Base-by-base conservation (phyloP, 768 basidiomycete species). In the Punctularia strigosozonata region DNA sequence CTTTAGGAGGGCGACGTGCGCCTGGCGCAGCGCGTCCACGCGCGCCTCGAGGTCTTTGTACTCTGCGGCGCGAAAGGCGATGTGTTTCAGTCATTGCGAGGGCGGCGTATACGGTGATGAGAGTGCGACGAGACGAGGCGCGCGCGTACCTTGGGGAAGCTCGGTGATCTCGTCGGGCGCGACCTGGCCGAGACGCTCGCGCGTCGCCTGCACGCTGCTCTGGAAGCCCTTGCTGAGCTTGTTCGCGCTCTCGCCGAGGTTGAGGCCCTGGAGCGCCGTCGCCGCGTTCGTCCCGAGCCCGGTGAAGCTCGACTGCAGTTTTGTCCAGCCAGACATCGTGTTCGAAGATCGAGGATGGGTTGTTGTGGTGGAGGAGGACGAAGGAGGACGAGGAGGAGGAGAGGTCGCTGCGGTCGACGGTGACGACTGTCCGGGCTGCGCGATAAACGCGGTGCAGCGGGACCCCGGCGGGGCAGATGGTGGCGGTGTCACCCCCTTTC, bases 1-100 rank as follows among this genome's bases (percentile, higher is more conserved):
- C 88, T 81, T 95, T 61, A 92, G 69, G 36, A 97, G 45, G 3
- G 71, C 54, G 38, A 81, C 53, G 54, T 94, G 90, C 4, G 87
- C 81, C 32, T 71, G 63, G 47, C 78, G 75, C 38, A 99, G 75
- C 22, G 88, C 89, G 60, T 99, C 95, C 28, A 98, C 95, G 40
- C 89, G 82, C 33, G 80, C 69, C 61, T 99, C 95, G 47, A 99
- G 77, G 55, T 94, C 88, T 52, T 81, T 91, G 71, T 98, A 99
- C 59, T 99, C 94, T 87, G 65, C 14, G 8, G 28, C 10, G 13
- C 5, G 15, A 8, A 14, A 7, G 14, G 13, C 19, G 22, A n/a
- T n/a, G n/a, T n/a, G n/a, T n/a, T n/a, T n/a, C n/a, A n/a, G n/a
- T n/a, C n/a, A n/a, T n/a, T n/a, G n/a, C n/a, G n/a, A n/a, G n/a